Evolutionary conservation across 2,329 filamentous ascomycete species (phyloP), one percentile per base, ranked within the genome.

Genomic region (Fusarium fracticaudum): DNA sequence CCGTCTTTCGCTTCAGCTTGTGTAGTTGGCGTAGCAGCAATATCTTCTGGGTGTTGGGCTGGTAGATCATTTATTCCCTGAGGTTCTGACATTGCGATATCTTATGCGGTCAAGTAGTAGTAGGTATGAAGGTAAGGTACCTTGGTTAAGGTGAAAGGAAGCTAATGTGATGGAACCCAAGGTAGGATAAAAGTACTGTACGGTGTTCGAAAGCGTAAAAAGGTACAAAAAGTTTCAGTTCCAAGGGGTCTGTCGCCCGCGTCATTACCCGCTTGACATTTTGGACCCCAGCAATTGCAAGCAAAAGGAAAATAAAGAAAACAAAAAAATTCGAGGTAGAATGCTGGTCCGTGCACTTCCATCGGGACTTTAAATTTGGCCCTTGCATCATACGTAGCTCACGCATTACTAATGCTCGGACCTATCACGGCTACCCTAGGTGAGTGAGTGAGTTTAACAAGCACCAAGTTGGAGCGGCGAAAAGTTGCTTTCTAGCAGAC

Each of bases 371-470:
- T 31, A 31, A 53, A 37, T 48, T 53, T 64, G 71, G 71, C 65
- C 69, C 73, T 79, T 79, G 77, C 78, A 79, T 81, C 80, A 81
- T 79, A 78, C 47, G 66, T 38, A 59, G 73, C 67, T 69, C 70
- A 48, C 58, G 59, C 75, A 82, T 82, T 82, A 82, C 71, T 82
- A 81, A 82, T 82, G 70, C 72, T 69, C 69, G 63, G 66, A 38
- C 74, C 77, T 77, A 79, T 77, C 77, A 76, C 76, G 68, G 75
- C 26, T 17, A 17, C 33, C 33, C 33, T 35, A 35, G 8, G 29
- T 31, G 31, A 43, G 45, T 31, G 44, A 47, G 18, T 43, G 18
- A 47, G 47, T 59, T 67, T 66, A 50, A 63, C 60, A 70, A 67
- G 50, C 53, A 48, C 58, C 58, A 68, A 64, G 67, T 60, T 65